phyloP scores from a whole-genome alignment of 2,329 filamentous ascomycete genomes.

The Erysiphe pulchra region DNA sequence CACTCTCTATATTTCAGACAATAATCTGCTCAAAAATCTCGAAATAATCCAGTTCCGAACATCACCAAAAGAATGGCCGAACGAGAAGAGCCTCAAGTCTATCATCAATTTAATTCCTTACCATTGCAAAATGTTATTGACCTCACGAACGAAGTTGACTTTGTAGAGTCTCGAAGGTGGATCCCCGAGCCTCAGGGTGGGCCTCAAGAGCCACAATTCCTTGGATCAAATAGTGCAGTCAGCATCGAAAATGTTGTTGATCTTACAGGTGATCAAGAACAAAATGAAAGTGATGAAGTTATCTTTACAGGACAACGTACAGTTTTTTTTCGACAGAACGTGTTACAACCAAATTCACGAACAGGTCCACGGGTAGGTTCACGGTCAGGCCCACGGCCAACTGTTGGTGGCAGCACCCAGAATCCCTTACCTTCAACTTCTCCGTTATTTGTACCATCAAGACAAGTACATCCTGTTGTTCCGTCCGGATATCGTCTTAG shows the following conservation, averaged over 20 bases:
- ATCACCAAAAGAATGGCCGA: slow-evolving; percentile 8
- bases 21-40: too few species aligned
- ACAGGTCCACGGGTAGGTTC: slow-evolving; percentile 1
- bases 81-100: slow-evolving; percentile 4
- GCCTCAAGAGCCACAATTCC: slow-evolving; percentile 7
- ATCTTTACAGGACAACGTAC: slow-evolving; percentile 11
- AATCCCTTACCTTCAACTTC: slow-evolving; percentile 1
- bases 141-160: slow-evolving; percentile 12
- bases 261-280: slow-evolving; percentile 16
- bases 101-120: slow-evolving; percentile 6
- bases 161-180: slow-evolving; percentile 1
- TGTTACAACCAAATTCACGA: slow-evolving; percentile 2
- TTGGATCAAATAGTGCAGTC: slow-evolving; percentile 10
- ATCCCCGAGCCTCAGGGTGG: not conserved
- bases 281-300: slow-evolving; percentile 17
- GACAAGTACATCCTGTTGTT: not conserved
- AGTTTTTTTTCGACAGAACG: not conserved
- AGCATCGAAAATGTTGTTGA: slow-evolving; percentile 20
- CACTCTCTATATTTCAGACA: too few species aligned
- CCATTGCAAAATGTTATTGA: slow-evolving; percentile 12
- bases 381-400: not conserved
- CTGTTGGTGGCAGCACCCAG: not conserved
- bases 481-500: not conserved
- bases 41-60: too few species aligned
- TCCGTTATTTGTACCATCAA: slow-evolving; percentile 1